A percentile compares a stretch with the other conserved stretches of the same genome.
phyloP scores from a whole-genome alignment of 768 basidiomycete genomes.

The Mycena metata region DNA sequence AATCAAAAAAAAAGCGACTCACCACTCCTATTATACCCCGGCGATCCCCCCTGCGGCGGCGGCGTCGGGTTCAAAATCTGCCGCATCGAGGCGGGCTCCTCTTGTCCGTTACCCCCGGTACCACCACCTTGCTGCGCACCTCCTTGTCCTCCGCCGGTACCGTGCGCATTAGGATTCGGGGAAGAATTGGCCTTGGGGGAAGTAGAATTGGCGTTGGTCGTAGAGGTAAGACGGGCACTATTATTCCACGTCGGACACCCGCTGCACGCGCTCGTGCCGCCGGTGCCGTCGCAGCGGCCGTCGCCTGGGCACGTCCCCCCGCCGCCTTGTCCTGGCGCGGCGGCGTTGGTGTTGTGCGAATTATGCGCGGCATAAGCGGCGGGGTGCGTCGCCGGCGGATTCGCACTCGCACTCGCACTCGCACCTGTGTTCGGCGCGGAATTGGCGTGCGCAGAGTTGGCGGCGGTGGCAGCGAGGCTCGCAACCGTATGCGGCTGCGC shows the following conservation, averaged over 20 bases:
- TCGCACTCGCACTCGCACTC: too few species aligned
- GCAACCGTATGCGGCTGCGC: slow-evolving; percentile 28
- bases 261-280: slow-evolving; percentile 91
- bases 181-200: too few species aligned
- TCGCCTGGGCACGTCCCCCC: slow-evolving; percentile 97
- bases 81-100: slow-evolving; percentile 35
- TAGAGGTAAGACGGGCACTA: slow-evolving; percentile 35
- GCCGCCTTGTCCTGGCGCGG: slow-evolving; percentile 42
- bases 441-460: slow-evolving; percentile 39
- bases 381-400: slow-evolving; percentile 24
- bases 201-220: too few species aligned
- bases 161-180: too few species aligned
- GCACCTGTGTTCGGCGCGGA: slow-evolving; percentile 23
- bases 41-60: too few species aligned
- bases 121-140: too few species aligned
- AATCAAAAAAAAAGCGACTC: too few species aligned
- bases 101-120: slow-evolving; percentile 6
- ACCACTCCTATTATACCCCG: too few species aligned
- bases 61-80: slow-evolving; percentile 37
- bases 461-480: slow-evolving; percentile 41
- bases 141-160: too few species aligned
- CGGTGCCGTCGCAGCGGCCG: slow-evolving; percentile 97
- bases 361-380: slow-evolving; percentile 14
- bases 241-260: slow-evolving; percentile 99
- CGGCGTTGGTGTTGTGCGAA: too few species aligned